Percentiles rank a stretch among this genome's conserved stretches.
These are phyloP conservation scores for Dimargaris cristalligena DNA, from an alignment of 192 early-diverging fungal genomes.

Conservation along the genomic window DNA sequence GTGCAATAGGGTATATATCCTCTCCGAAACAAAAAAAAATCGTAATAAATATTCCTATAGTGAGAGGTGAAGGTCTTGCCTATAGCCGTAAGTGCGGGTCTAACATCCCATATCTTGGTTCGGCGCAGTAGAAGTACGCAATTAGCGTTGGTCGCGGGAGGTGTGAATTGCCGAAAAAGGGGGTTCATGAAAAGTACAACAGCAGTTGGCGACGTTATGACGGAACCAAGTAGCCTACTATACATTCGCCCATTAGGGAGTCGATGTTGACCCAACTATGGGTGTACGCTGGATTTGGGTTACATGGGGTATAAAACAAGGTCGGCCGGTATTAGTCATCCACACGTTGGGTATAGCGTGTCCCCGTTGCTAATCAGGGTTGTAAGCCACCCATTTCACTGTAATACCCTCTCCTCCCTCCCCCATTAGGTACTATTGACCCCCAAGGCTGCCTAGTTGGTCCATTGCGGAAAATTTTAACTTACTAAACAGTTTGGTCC, in stretches of 20 bases:
- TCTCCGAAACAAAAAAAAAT: too few relatives aligned
- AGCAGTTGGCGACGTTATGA: too few relatives aligned
- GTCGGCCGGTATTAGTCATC: not conserved
- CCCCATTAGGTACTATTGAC: slow-evolving; percentile 22
- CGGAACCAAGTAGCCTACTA: slow-evolving; percentile 30
- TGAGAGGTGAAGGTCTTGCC: too few relatives aligned
- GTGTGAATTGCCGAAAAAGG: too few relatives aligned
- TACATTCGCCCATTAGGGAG: slow-evolving; percentile 64
- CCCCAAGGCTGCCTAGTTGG: not conserved
- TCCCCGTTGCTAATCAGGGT: not conserved
- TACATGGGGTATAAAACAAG: not conserved
- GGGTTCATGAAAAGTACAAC: too few relatives aligned
- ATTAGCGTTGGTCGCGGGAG: too few relatives aligned
- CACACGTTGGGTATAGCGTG: not conserved
- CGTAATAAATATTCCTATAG: too few relatives aligned
- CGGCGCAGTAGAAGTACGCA: too few relatives aligned
- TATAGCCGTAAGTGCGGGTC: too few relatives aligned
- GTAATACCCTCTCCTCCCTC: not conserved
- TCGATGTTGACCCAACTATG: slow-evolving; percentile 95
- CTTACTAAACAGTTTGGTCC: slow-evolving; percentile 61
- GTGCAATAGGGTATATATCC: too few relatives aligned
- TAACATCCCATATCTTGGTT: too few relatives aligned
- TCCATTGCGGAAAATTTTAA: slow-evolving; percentile 15
- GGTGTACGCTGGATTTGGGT: slow-evolving; percentile 22
- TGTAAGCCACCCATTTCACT: too few relatives aligned